Evolutionary conservation across 805 yeast genomes (phyloP), one percentile per base, ranked within the genome.

Genomic region (Lachancea nothofagi): DNA sequence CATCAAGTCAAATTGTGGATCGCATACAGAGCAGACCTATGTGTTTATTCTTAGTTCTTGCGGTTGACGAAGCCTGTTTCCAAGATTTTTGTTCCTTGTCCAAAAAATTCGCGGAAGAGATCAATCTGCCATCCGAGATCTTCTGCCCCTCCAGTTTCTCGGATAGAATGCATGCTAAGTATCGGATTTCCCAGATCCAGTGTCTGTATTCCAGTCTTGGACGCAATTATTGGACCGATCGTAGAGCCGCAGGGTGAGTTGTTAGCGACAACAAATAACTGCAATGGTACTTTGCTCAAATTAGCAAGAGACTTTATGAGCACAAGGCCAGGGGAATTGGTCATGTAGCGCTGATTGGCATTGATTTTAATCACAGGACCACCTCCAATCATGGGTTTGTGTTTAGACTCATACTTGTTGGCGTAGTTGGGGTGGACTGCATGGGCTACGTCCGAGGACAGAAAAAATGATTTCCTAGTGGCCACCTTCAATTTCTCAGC

Each of bases 371-470:
- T 77, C 2, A 88, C 97, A 0, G 97, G 96, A 5, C 98, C 98
- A 25, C 70, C 70, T 55, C 95, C 94, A 45, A 90, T 66, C 37
- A 71, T 71, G 1, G 98, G 97, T 48, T 77, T 75, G 61, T 90
- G 95, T 45, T 74, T 67, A 17, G 75, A 58, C 58, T 93, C 97
- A 63, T 93, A 83, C 51, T 75, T 75, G 38, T 72, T 74, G 4
- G 75, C 65, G 61, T 90, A 90, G 62, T 90, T 90, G 42, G 98
- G 98, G 61, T 90, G 96, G 27, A 90, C 83, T 23, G 96, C 97
- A 59, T 90, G 98, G 1, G 97, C 96, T 78, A 88, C 93, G 61
- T 90, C 98, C 0, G 96, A 85, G 0, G 97, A 89, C 32, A 93
- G 62, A 50, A 90, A 73, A 62, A 93, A 89, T 1, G 97, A 87